Evolutionary conservation across 2,329 filamentous ascomycete genomes (phyloP).

Genomic region (Tolypocladium ovalisporum): DNA sequence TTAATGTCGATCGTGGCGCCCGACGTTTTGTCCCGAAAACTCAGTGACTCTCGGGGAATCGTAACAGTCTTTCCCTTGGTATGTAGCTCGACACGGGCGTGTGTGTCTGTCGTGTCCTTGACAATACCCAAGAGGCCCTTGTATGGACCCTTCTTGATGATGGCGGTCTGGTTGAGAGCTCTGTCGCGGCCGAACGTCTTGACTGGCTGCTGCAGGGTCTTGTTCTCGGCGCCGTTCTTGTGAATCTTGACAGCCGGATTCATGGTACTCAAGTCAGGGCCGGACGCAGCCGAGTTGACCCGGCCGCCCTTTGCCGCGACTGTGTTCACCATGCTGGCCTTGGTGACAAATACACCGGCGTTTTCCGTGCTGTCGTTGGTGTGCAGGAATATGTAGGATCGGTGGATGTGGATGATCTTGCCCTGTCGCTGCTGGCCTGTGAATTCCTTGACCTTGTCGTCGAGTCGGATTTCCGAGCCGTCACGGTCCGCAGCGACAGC

Average conservation of each 20-base stretch:
- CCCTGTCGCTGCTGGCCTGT: conserved; percentile 78
- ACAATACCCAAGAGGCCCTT: conserved; percentile 93
- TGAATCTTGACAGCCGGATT: conserved; percentile 79
- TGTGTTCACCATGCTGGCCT: conserved; percentile 76
- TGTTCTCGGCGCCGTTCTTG: conserved; percentile 40
- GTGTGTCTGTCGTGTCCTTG: conserved; percentile 80
- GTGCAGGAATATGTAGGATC: conserved; percentile 84
- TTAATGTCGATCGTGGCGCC: conserved; percentile 69
- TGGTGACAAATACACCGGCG: conserved; percentile 77
- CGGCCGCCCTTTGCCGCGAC: conserved; percentile 91
- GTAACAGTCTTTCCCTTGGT: conserved; percentile 88
- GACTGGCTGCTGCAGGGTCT: conserved; percentile 50
- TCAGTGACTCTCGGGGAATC: conserved; percentile 70
- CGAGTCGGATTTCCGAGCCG: conserved; percentile 82
- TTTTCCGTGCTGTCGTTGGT: conserved; percentile 79
- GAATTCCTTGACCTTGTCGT: conserved; percentile 86
- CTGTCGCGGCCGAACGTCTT: conserved; percentile 72
- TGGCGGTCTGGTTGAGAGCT: conserved; percentile 83
- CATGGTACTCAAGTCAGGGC: conserved; percentile 79
- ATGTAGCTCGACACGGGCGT: conserved; percentile 84
- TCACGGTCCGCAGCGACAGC: conserved; percentile 88
- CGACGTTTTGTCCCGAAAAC: conserved; percentile 74
- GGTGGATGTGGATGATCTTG: conserved; percentile 86
- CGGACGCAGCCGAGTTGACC: conserved; percentile 45
- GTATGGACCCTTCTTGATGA: conserved; percentile 75